These are phyloP conservation scores for Herpetomonas muscarum DNA, from an alignment of 208 protist genomes.

Conservation along the genomic window DNA sequence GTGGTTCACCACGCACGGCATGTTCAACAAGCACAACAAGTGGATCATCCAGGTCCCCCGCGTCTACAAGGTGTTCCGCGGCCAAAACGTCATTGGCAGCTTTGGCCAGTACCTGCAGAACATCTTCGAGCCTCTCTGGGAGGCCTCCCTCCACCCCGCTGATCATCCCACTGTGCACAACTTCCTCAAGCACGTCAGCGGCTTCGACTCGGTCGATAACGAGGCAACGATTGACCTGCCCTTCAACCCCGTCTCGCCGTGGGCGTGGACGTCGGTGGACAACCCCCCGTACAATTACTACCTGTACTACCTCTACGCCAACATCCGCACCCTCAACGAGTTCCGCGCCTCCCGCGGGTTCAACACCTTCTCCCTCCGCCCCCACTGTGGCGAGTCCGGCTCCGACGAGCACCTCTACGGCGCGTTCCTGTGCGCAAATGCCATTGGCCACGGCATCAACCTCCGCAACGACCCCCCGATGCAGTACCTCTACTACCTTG, in stretches of 20 bases:
- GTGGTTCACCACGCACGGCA: conserved; percentile 95
- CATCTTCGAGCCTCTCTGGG: conserved; percentile 99
- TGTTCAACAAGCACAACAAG: conserved; percentile 95
- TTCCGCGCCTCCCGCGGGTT: conserved; percentile 89
- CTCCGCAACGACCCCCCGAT: conserved; percentile 93
- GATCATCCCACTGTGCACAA: conserved; percentile 94
- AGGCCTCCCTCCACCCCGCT: conserved; percentile 94
- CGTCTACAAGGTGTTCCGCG: conserved; percentile 93
- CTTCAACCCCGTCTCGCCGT: conserved; percentile 80
- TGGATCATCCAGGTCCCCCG: conserved; percentile 98
- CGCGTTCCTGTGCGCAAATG: conserved; percentile 93
- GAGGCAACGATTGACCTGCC: conserved; percentile 94
- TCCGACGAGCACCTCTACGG: conserved; percentile 92
- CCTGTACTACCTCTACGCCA: conserved; percentile 98
- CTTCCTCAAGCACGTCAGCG: conserved; percentile 96
- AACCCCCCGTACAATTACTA: conserved; percentile 99
- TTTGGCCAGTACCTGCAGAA: conserved; percentile 97
- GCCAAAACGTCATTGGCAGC: conserved; percentile 85
- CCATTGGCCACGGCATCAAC: conserved; percentile 98
- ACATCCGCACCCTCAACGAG: conserved; percentile 97
- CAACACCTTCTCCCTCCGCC: conserved; percentile 96
- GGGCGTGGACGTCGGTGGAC: conserved; percentile 90
- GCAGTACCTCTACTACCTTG: conserved; percentile 99
- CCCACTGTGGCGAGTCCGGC: conserved; percentile 97
- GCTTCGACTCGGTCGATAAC: conserved; percentile 99